Conservation (phyloP, 331 rosid genomes). For the Ulmus americana region DNA sequence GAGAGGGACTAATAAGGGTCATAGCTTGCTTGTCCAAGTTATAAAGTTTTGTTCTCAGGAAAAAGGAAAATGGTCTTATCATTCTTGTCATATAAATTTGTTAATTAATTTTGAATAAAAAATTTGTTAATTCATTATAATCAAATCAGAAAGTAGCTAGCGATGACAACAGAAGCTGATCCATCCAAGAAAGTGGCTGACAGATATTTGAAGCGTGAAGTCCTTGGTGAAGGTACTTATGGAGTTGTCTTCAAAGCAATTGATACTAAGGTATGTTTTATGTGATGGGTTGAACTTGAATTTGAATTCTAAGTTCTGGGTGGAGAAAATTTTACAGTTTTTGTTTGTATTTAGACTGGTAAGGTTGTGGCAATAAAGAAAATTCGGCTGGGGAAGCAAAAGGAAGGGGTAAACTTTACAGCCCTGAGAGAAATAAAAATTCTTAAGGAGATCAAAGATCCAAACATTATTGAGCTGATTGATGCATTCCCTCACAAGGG, state of each 20-base stretch:
- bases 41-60: too few species aligned
- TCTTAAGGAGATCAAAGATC: slow-evolving; percentile 81
- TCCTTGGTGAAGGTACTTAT: slow-evolving; percentile 93
- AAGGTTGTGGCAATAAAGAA: slow-evolving; percentile 90
- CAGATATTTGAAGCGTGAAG: slow-evolving; percentile 85
- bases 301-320: background rate
- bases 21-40: too few species aligned
- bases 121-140: too few species aligned
- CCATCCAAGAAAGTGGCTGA: slow-evolving; percentile 74
- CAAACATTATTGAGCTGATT: slow-evolving; percentile 79
- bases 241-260: slow-evolving; percentile 92
- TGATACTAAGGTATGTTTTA: slow-evolving; percentile 58
- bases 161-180: slow-evolving; percentile 36
- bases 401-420: slow-evolving; percentile 92
- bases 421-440: slow-evolving; percentile 91
- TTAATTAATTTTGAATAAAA: too few species aligned
- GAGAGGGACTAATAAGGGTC: too few species aligned
- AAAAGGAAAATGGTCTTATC: too few species aligned
- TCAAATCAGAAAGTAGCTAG: too few species aligned
- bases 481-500: slow-evolving; percentile 94
- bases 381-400: slow-evolving; percentile 90
- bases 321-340: background rate
- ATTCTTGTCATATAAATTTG: too few species aligned
- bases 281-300: background rate
- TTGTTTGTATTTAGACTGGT: slow-evolving; percentile 51